Base-by-base conservation (phyloP, 1,139 yeast species). In the Chernovozyma sophiae-reginae region DNA sequence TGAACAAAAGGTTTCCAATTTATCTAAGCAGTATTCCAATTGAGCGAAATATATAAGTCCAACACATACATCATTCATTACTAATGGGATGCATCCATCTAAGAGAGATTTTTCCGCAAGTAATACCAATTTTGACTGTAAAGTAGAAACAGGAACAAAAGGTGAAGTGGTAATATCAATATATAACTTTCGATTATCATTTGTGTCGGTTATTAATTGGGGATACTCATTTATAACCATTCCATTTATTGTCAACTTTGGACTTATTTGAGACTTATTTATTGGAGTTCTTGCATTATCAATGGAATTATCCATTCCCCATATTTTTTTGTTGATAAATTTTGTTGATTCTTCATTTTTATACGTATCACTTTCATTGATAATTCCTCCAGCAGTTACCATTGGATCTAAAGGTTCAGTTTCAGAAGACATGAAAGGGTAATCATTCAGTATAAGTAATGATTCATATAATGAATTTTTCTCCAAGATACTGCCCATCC, bases 81-180 rank as follows among this genome's bases (percentile, higher is more conserved):
- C 45, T n/a, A 78, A 55, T 1, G 82, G 78, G 18, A 78, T 53
- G 46, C 80, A 75, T 0, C 81, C 82, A 51, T 78, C 84, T 19
- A 74, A 53, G 36, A 75, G 62, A 2, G 70, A 65, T 17, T 61
- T 61, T 13, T 53, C 51, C 25, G 73, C 78, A 13, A 74, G 53
- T 6, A 58, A 43, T 3, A 47, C 40, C 28, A 74, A 51, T 44
- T 69, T 67, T 3, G 52, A 40, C 32, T 68, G 60, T 18, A 77
- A 53, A 4, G 51, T 41, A 2, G 56, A 42, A 3, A 60, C 51
- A 2, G 72, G 44, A 6, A 70, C 65, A 43, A 56, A 63, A 3
- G 65, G 58, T 2, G 74, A 58, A 3, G 56, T 55, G 11, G 66
- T 48, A 4, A 76, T 47, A 44, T 74, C 77, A 27, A 77, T 59